Conservation (phyloP, 202 grass and related monocot genomes). For the Musa balbisiana region DNA sequence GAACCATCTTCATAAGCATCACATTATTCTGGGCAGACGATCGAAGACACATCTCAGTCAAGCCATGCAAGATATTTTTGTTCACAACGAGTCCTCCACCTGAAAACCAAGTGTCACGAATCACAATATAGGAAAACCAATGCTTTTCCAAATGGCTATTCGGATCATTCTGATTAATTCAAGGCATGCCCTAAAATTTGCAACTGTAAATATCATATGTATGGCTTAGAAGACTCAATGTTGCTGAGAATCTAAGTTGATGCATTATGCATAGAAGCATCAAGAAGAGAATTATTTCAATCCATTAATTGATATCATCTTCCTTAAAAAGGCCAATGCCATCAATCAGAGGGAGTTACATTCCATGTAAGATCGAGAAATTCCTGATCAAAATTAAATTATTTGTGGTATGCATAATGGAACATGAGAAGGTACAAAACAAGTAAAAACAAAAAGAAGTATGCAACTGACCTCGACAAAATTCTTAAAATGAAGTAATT, state of each 20-base stretch:
- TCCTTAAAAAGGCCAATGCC: slow-evolving; percentile 67
- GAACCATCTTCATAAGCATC: slow-evolving; percentile 86
- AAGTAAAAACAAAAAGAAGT: too few species aligned
- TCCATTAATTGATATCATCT: slow-evolving; percentile 61
- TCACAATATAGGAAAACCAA: neutral
- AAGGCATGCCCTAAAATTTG: slow-evolving; percentile 52
- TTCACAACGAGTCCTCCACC: slow-evolving; percentile 91
- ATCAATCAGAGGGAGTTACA: slow-evolving; percentile 57
- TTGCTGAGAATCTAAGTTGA: slow-evolving; percentile 96
- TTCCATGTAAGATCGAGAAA: slow-evolving; percentile 86
- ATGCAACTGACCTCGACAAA: too few species aligned
- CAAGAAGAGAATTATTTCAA: slow-evolving; percentile 77
- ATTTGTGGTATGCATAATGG: too few species aligned
- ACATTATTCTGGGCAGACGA: slow-evolving; percentile 65
- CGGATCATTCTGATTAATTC: too few species aligned
- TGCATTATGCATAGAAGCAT: slow-evolving; percentile 89
- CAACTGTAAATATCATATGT: slow-evolving; percentile 92
- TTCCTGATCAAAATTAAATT: slow-evolving; percentile 31
- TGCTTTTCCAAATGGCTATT: too few species aligned
- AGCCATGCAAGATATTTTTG: slow-evolving; percentile 91
- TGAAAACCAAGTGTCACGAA: slow-evolving; percentile 18
- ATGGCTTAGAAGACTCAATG: slow-evolving; percentile 86
- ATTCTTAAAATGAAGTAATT: too few species aligned
- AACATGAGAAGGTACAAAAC: neutral
- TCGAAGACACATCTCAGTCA: slow-evolving; percentile 88